These are phyloP conservation scores for Aspergillus phoenicis DNA, from an alignment of 2,329 filamentous ascomycete species.

Conservation along the genomic window DNA sequence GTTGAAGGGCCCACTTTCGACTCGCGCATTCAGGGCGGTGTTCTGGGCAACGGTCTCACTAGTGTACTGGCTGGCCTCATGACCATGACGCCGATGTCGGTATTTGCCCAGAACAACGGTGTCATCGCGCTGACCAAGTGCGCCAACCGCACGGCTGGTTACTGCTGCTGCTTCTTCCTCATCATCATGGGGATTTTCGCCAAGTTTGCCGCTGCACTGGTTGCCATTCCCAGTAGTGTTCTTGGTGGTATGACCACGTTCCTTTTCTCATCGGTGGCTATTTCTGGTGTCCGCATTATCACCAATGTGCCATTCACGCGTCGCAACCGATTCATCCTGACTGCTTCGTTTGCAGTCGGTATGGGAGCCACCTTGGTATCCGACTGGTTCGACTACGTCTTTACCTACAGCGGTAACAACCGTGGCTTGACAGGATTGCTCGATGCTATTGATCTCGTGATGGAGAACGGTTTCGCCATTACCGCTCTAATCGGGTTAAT, in stretches of 20 bases:
- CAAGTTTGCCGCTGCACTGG: slow-evolving; percentile 70
- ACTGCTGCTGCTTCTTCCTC: slow-evolving; percentile 66
- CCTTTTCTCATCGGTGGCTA: slow-evolving; percentile 66
- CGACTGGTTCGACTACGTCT: slow-evolving; percentile 52
- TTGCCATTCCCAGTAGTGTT: slow-evolving; percentile 61
- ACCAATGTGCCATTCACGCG: slow-evolving; percentile 64
- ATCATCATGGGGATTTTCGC: slow-evolving; percentile 70
- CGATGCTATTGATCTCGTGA: slow-evolving; percentile 62
- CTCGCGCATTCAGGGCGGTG: slow-evolving; percentile 69
- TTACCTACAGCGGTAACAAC: slow-evolving; percentile 57
- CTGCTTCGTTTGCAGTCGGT: slow-evolving; percentile 62
- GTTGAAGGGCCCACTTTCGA: slow-evolving; percentile 67
- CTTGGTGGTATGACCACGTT: slow-evolving; percentile 61
- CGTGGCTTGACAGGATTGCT: slow-evolving; percentile 65
- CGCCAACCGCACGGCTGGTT: slow-evolving; percentile 68
- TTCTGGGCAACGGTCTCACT: slow-evolving; percentile 68
- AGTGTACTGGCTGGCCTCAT: slow-evolving; percentile 64
- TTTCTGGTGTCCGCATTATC: slow-evolving; percentile 68
- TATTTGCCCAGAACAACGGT: slow-evolving; percentile 70
- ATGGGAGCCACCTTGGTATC: slow-evolving; percentile 56
- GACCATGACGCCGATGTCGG: slow-evolving; percentile 69
- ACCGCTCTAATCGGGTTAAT: slow-evolving; percentile 72
- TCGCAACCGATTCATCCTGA: slow-evolving; percentile 68
- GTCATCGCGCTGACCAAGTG: slow-evolving; percentile 69
- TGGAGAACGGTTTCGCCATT: slow-evolving; percentile 65